Evolutionary conservation across 441 rosid genomes (phyloP).

Genomic region (Syzygium syzygioides): DNA sequence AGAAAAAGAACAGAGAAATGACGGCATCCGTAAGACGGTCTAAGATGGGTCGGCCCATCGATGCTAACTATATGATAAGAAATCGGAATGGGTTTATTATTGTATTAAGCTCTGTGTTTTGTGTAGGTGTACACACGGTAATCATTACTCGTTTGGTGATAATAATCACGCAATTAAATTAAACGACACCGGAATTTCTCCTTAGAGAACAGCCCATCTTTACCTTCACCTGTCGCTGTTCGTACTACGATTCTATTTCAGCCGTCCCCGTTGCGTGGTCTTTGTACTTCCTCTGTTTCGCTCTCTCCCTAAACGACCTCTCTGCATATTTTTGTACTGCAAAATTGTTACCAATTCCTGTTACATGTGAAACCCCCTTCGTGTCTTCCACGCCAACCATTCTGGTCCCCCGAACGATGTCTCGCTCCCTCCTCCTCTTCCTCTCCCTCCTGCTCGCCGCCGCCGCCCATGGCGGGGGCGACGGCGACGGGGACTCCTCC

Average conservation of each 20-base stretch:
- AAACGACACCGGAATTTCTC: background rate
- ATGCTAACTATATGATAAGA: background rate
- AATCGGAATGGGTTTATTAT: background rate
- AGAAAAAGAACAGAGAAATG: background rate
- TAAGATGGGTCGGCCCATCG: background rate
- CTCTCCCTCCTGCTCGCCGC: constrained; percentile 26
- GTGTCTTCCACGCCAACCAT: background rate
- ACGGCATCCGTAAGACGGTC: background rate
- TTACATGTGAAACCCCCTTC: background rate
- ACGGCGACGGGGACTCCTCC: constrained; percentile 12
- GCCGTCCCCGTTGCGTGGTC: background rate
- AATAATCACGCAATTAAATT: background rate
- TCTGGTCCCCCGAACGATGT: constrained; percentile 13
- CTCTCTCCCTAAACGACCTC: background rate
- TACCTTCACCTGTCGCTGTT: background rate
- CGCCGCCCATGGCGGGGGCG: constrained; percentile 43
- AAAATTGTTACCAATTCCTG: background rate
- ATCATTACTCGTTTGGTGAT: background rate
- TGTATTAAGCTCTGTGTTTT: background rate
- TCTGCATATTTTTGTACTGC: background rate
- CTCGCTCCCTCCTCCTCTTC: constrained; percentile 26
- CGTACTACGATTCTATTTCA: background rate
- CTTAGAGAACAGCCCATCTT: background rate
- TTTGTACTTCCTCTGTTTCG: background rate
- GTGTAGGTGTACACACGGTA: background rate